Evolutionary conservation across 139 green algal species (phyloP).

Genomic region (Chlamydomonas schloesseri): DNA sequence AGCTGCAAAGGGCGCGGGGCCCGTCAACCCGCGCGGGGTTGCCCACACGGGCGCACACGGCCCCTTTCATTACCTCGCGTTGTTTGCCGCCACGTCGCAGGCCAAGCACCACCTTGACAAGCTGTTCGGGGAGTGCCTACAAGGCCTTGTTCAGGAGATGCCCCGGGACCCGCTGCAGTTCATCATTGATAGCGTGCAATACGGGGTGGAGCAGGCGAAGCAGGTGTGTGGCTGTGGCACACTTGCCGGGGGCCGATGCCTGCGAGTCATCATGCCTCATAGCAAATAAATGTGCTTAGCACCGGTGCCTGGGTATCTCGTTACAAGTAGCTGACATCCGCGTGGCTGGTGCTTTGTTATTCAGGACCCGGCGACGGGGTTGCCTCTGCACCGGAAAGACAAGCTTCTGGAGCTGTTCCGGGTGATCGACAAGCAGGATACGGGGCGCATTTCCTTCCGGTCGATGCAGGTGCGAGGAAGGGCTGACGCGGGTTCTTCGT

Average conservation of each 20-base stretch:
- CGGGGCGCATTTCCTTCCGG: constrained; percentile 37
- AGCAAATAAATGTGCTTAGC: too few species aligned
- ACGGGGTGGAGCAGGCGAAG: constrained; percentile 44
- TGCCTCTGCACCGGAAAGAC: constrained; percentile 49
- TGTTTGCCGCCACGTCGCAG: constrained; percentile 7
- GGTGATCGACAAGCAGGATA: constrained; percentile 47
- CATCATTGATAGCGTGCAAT: constrained; percentile 55
- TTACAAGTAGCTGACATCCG: too few species aligned
- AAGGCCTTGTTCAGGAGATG: constrained; percentile 40
- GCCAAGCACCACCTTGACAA: constrained; percentile 46
- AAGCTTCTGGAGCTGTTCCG: constrained; percentile 55
- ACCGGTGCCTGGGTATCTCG: too few species aligned
- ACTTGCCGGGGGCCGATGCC: too few species aligned
- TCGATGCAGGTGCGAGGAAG: constrained; percentile 28
- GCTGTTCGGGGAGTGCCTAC: constrained; percentile 43
- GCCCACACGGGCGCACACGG: too few species aligned
- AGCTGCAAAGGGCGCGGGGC: too few species aligned
- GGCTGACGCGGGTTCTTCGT: too few species aligned
- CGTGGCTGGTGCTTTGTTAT: too few species aligned
- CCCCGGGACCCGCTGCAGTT: constrained; percentile 55
- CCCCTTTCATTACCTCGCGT: background rate
- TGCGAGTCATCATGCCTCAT: too few species aligned
- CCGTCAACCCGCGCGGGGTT: too few species aligned
- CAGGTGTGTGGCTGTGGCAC: constrained; percentile 47
- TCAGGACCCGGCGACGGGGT: constrained; percentile 51